Conservation (phyloP, 1,284 basidiomycete species). For the Albatrellus sp. region DNA sequence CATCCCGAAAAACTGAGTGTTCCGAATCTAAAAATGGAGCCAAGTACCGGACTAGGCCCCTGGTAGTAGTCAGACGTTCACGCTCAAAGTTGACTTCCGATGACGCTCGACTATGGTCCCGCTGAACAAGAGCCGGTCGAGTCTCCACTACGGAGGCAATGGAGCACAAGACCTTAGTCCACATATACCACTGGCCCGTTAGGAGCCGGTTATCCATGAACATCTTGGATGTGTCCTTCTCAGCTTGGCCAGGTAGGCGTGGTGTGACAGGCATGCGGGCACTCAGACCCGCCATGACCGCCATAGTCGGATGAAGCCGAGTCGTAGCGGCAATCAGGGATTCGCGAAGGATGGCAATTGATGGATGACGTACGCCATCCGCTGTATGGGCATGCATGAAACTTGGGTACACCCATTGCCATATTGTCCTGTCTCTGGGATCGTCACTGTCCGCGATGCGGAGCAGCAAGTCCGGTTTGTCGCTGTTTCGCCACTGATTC, state of each 20-base stretch:
- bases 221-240: conserved; percentile 39
- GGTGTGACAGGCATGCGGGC: conserved; percentile 26
- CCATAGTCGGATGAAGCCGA: conserved; percentile 56
- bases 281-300: conserved; percentile 54
- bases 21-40: conserved; percentile 84
- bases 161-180: conserved; percentile 74
- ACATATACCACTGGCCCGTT: conserved; percentile 82
- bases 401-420: conserved; percentile 57
- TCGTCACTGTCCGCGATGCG: conserved; percentile 56
- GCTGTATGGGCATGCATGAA: conserved; percentile 36
- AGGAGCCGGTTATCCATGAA: conserved; percentile 46
- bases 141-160: conserved; percentile 64
- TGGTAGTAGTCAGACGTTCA: conserved; percentile 66
- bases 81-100: conserved; percentile 64
- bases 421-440: conserved; percentile 53
- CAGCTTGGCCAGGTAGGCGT: conserved; percentile 13
- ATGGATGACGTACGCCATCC: conserved; percentile 28
- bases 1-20: conserved; percentile 72
- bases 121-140: conserved; percentile 38
- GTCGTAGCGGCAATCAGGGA: conserved; percentile 51
- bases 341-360: conserved; percentile 43
- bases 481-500: conserved; percentile 48
- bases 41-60: conserved; percentile 77
- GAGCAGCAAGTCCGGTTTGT: conserved; percentile 38
- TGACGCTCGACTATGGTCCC: conserved; percentile 61